Base-by-base conservation (phyloP, 345 rosid genomes). In the Adansonia digitata region DNA sequence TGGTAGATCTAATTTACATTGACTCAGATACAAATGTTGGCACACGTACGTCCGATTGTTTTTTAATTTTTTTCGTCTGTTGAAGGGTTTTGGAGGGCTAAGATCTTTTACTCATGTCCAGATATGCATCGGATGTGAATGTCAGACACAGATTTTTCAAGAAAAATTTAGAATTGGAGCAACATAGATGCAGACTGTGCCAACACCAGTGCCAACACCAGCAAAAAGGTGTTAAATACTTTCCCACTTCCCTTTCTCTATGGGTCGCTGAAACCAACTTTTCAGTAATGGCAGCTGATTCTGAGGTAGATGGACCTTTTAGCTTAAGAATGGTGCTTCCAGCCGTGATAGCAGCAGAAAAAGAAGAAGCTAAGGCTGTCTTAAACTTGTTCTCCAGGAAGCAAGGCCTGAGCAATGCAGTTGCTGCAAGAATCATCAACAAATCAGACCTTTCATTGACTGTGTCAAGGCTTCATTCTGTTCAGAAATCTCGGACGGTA, bases 281-380 rank as follows among this genome's bases (percentile, higher is more conserved):
- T 75, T 42, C n/a, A n/a, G 49, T 70, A 34, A 3, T 69, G 76
- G 79, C 84, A 63, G 78, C 81, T 81, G 91, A 86, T 78, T 85
- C 86, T 42, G 86, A 81, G 77, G 60, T 86, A 69, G 89, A 89
- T 78, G 90, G 85, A 39, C 79, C 90, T 70, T 86, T 81, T 80
- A 78, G 84, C 65, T 34, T 85, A 39, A 83, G 88, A 77, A 82
- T 81, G 61, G 87, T 90, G 60, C 82, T 94, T 60, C 83, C 90
- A 43, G 83, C 84, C 68, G 75, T 94, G 17, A 73, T 90, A 72
- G 86, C 90, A 20, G 93, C 93, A 29, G 98, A 94, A 85, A 92
- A 88, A 77, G 98, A 92, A 82, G 98, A 92, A 88, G 94, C 96
- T 42, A 94, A 89, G 88, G 97, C 94, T 64, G 91, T 94, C 31